These are phyloP conservation scores for Dendrothele bispora DNA, from an alignment of 768 basidiomycete species.

Conservation along the genomic window DNA sequence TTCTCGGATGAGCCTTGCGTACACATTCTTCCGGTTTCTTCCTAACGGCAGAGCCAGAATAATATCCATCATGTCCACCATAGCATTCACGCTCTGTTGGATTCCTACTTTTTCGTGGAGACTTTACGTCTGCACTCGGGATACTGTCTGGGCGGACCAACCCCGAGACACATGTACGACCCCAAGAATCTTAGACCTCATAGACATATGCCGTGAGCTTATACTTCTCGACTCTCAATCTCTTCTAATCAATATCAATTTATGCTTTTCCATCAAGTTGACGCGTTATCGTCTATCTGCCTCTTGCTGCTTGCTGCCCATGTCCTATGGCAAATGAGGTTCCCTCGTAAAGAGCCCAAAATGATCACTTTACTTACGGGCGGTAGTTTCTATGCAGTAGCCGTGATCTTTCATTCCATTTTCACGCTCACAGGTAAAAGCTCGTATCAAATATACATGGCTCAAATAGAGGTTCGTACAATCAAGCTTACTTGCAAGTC, in stretches of 20 bases:
- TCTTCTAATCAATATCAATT: not conserved
- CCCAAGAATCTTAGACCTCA: too few species aligned
- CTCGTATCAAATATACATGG: not conserved
- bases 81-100: too few species aligned
- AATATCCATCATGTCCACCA: too few species aligned
- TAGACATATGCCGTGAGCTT: not conserved
- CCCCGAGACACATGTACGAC: too few species aligned
- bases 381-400: not conserved
- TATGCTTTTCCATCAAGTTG: not conserved
- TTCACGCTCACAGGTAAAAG: not conserved
- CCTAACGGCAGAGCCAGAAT: too few species aligned
- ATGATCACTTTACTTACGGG: not conserved
- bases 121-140: too few species aligned
- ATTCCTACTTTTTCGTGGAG: too few species aligned
- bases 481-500: not conserved
- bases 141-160: too few species aligned
- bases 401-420: not conserved
- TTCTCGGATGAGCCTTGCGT: too few species aligned
- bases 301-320: not conserved
- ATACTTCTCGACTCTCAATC: not conserved
- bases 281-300: not conserved
- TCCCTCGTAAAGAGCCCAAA: not conserved
- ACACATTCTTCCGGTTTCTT: too few species aligned
- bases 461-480: not conserved
- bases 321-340: not conserved